phyloP scores from a whole-genome alignment of 768 basidiomycete genomes.

The Phlebiopsis flavidoalba region DNA sequence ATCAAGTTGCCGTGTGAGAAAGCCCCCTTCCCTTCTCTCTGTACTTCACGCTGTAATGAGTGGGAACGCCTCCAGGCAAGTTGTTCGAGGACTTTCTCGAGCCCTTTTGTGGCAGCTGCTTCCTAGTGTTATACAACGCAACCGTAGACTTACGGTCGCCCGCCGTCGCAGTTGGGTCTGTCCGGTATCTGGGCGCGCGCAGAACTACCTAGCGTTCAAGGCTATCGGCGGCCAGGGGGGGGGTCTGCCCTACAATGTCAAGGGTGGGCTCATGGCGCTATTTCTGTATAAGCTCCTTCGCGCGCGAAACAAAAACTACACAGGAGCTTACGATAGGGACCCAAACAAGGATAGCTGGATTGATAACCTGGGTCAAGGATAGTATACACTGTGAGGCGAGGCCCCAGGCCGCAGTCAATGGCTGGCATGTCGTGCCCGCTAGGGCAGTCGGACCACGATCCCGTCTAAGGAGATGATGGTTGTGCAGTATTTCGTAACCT shows the following conservation, averaged over 20 bases:
- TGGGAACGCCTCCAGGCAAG: neutral
- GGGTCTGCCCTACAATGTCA: constrained; percentile 13
- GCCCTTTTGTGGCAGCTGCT: neutral
- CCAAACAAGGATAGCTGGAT: constrained; percentile 17
- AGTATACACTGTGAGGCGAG: constrained; percentile 12
- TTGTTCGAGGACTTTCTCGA: too few species aligned
- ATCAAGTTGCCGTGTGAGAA: too few species aligned
- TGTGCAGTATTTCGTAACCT: constrained; percentile 11
- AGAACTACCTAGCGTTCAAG: constrained; percentile 12
- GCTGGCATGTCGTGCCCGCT: constrained; percentile 24
- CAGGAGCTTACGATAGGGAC: constrained; percentile 12
- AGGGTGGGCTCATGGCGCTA: constrained; percentile 9
- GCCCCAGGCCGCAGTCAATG: constrained; percentile 18
- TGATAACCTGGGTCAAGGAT: neutral
- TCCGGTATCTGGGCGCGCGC: neutral
- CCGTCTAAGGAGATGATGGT: constrained; percentile 13
- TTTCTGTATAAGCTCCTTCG: constrained; percentile 7
- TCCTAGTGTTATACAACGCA: neutral
- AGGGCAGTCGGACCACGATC: constrained; percentile 19
- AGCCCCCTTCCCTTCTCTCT: neutral
- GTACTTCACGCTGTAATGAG: neutral
- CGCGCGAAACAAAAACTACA: constrained; percentile 11
- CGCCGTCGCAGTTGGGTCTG: neutral
- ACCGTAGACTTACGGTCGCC: neutral
- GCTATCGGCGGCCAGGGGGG: constrained; percentile 13